Evolutionary conservation across 306 rosid species (phyloP).

Genomic region (Pachyrhizus erosus): DNA sequence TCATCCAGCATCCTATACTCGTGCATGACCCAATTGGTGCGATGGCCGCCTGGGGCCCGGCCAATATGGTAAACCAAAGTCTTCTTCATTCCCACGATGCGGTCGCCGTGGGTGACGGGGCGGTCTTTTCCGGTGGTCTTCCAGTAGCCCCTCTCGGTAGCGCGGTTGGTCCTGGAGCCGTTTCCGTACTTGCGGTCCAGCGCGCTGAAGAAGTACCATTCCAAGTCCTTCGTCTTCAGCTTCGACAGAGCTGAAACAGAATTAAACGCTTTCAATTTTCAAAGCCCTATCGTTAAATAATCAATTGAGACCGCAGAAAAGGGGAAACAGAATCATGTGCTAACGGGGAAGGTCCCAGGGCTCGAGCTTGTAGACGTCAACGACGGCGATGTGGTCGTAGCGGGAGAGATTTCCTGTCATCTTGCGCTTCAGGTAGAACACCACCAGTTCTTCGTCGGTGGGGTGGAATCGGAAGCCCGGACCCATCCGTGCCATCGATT

Average conservation of each 20-base stretch:
- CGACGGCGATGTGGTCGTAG: constrained; percentile 63
- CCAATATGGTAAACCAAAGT: constrained; percentile 88
- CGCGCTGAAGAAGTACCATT: constrained; percentile 90
- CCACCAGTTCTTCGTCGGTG: constrained; percentile 84
- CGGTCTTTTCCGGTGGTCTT: constrained; percentile 97
- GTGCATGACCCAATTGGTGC: constrained; percentile 98
- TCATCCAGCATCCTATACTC: constrained; percentile 76
- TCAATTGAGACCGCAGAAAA: not conserved
- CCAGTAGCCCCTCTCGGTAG: constrained; percentile 91
- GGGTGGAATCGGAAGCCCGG: constrained; percentile 99
- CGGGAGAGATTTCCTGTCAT: constrained; percentile 58
- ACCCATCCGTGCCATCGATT: constrained; percentile 55
- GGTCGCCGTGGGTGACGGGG: constrained; percentile 38
- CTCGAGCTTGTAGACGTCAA: constrained; percentile 81
- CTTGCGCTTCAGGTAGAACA: constrained; percentile 77
- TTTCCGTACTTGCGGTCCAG: constrained; percentile 88
- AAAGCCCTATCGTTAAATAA: not conserved
- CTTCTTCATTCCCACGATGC: constrained; percentile 83
- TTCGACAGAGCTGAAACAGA: constrained; percentile 61
- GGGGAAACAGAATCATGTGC: not conserved
- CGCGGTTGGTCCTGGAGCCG: constrained; percentile 84
- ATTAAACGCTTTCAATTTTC: not conserved
- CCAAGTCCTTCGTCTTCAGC: constrained; percentile 80
- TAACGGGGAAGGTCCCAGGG: constrained; percentile 97
- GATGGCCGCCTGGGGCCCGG: constrained; percentile 75